Percentiles rank a stretch among this genome's conserved stretches.
Evolutionary conservation across 805 yeast genomes (phyloP).

Genomic region (Candida hispaniensis): DNA sequence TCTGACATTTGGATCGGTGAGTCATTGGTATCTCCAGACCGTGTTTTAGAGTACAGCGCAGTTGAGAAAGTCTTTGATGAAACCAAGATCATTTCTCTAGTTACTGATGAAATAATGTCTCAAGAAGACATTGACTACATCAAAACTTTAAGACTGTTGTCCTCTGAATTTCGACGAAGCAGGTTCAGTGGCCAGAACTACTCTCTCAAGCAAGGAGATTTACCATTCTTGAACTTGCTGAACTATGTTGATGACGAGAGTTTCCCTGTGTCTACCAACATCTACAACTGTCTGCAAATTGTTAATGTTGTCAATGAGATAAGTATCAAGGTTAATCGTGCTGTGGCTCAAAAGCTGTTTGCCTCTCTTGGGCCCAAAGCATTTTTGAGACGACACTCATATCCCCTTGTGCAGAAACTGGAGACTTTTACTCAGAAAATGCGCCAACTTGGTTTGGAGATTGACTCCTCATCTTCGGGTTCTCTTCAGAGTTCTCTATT

Average conservation of each 20-base stretch:
- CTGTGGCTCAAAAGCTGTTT: conserved; percentile 72
- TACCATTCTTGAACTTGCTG: conserved; percentile 47
- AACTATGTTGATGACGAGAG: conserved; percentile 81
- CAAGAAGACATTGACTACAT: conserved; percentile 57
- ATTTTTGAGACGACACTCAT: conserved; percentile 74
- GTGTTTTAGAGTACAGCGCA: conserved; percentile 27
- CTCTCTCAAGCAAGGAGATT: conserved; percentile 37
- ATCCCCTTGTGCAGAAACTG: conserved; percentile 72
- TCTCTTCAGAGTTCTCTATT: conserved; percentile 63
- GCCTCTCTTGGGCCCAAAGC: conserved; percentile 71
- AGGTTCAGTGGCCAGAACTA: conserved; percentile 34
- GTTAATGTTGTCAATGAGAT: conserved; percentile 41
- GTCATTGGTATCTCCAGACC: conserved; percentile 55
- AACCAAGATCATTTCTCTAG: conserved; percentile 7
- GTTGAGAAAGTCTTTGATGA: conserved; percentile 18
- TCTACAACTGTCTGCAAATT: conserved; percentile 39
- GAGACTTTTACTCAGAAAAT: conserved; percentile 69
- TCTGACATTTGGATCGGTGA: conserved; percentile 70
- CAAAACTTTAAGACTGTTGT: conserved; percentile 51
- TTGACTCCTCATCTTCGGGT: conserved; percentile 67
- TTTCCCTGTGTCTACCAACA: conserved; percentile 58
- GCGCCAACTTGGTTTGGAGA: conserved; percentile 37
- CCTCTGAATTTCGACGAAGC: conserved; percentile 60
- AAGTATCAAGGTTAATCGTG: conserved; percentile 66
- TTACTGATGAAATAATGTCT: conserved; percentile 24